phyloP scores from a whole-genome alignment of 2,329 filamentous ascomycete genomes.

The Aspergillus glaucus region DNA sequence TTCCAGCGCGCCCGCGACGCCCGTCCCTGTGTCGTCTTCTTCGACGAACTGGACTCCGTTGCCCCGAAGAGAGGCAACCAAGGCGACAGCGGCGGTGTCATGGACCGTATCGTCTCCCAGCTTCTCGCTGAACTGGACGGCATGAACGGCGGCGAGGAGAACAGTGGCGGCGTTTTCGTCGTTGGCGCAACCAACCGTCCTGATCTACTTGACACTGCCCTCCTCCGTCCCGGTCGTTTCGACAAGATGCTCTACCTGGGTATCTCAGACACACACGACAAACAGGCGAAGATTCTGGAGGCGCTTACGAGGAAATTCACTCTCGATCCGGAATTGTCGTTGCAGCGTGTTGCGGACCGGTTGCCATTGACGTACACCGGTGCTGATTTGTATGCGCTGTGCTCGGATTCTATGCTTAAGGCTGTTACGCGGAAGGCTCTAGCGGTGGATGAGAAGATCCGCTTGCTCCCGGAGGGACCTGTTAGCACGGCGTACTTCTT shows the following conservation, averaged over 20 bases:
- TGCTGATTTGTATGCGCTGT: constrained; percentile 93
- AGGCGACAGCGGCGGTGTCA: constrained; percentile 92
- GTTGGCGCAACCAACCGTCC: constrained; percentile 95
- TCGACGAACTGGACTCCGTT: constrained; percentile 95
- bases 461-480: constrained; percentile 50
- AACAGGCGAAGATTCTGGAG: constrained; percentile 90
- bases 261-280: constrained; percentile 92
- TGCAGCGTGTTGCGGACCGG: constrained; percentile 64
- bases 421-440: constrained; percentile 87
- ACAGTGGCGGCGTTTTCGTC: constrained; percentile 78
- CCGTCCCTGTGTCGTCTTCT: constrained; percentile 95
- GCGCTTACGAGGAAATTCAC: constrained; percentile 93
- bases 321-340: constrained; percentile 70
- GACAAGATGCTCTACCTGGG: constrained; percentile 98
- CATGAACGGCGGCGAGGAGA: constrained; percentile 88
- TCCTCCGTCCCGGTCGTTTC: constrained; percentile 84
- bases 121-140: constrained; percentile 91
- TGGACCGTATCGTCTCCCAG: constrained; percentile 96
- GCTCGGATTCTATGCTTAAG: constrained; percentile 97
- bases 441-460: constrained; percentile 76
- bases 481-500: constrained; percentile 92
- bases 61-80: constrained; percentile 96
- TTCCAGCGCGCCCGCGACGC: constrained; percentile 98
- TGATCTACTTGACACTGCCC: constrained; percentile 82
- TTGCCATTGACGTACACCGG: constrained; percentile 96